A percentile compares a stretch with the other conserved stretches of the same genome.
Evolutionary conservation across 345 rosid species (phyloP).

Genomic region (Populus nigra): DNA sequence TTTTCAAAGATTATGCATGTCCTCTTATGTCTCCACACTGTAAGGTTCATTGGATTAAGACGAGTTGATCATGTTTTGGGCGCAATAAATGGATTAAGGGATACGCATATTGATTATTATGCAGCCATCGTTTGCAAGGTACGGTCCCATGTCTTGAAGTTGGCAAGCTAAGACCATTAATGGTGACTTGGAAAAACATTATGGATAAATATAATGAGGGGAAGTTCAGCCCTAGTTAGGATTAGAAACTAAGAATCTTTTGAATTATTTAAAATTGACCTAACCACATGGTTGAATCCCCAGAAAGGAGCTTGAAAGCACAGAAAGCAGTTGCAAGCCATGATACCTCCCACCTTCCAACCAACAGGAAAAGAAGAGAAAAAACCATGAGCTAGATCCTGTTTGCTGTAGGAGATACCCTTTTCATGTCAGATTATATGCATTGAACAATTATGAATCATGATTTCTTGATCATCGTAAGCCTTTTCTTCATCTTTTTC

Average conservation of each 20-base stretch:
- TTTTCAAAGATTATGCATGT: conserved; percentile 20
- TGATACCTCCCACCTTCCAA: neutral
- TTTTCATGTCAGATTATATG: no score
- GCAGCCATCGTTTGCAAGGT: neutral
- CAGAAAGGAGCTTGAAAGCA: neutral
- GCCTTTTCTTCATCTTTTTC: neutral
- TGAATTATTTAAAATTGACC: no score
- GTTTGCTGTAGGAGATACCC: no score
- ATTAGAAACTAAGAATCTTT: no score
- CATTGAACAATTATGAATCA: no score
- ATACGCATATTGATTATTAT: neutral
- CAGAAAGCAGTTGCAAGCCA: neutral
- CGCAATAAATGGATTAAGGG: neutral
- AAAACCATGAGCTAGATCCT: neutral
- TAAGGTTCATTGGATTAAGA: conserved; percentile 19
- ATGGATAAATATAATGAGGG: no score
- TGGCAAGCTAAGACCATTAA: neutral
- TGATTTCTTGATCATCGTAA: no score
- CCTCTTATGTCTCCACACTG: neutral
- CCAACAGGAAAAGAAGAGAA: neutral
- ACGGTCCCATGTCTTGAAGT: neutral
- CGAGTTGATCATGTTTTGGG: neutral
- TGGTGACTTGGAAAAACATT: neutral
- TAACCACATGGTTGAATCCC: neutral
- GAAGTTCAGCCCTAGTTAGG: no score